Percentiles rank a stretch among this genome's conserved stretches.
phyloP scores from a whole-genome alignment of 2,329 filamentous ascomycete species.

The Teratosphaeria destructans region DNA sequence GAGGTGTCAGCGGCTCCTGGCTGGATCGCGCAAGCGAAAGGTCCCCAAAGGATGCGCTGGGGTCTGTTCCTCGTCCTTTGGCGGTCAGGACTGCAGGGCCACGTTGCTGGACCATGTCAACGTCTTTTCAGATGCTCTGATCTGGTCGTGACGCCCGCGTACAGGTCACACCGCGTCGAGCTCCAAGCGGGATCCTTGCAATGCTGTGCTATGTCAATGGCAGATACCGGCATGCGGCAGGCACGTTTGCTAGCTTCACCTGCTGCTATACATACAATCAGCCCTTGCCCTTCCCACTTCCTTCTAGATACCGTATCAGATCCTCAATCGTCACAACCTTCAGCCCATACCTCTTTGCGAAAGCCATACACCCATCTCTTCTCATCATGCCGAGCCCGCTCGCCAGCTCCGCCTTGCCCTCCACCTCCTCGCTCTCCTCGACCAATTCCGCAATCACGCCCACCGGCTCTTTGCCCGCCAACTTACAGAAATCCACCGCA shows the following conservation, averaged over 20 bases:
- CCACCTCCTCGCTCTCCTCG: conserved; percentile 66
- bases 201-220: not conserved
- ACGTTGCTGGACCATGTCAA: too few species aligned
- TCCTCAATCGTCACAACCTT: conserved; percentile 95
- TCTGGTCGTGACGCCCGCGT: too few species aligned
- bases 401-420: conserved; percentile 53
- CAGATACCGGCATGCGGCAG: not conserved
- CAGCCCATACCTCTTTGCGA: conserved; percentile 79
- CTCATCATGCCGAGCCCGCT: conserved; percentile 78
- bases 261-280: not conserved
- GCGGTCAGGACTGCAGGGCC: too few species aligned
- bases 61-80: too few species aligned
- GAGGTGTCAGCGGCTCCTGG: not conserved
- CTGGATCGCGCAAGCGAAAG: too few species aligned
- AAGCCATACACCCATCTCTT: conserved; percentile 75
- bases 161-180: not conserved
- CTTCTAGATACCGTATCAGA: conserved; percentile 65
- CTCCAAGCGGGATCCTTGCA: not conserved
- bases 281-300: conserved; percentile 48
- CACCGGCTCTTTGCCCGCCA: conserved; percentile 67
- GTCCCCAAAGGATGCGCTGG: too few species aligned
- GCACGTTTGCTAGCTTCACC: not conserved
- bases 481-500: conserved; percentile 74
- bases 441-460: conserved; percentile 88
- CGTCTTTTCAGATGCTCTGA: too few species aligned